Percentiles rank a stretch among this genome's conserved stretches.
Evolutionary conservation across 129 eudicot genomes (phyloP).

Genomic region (Mikania micrantha): DNA sequence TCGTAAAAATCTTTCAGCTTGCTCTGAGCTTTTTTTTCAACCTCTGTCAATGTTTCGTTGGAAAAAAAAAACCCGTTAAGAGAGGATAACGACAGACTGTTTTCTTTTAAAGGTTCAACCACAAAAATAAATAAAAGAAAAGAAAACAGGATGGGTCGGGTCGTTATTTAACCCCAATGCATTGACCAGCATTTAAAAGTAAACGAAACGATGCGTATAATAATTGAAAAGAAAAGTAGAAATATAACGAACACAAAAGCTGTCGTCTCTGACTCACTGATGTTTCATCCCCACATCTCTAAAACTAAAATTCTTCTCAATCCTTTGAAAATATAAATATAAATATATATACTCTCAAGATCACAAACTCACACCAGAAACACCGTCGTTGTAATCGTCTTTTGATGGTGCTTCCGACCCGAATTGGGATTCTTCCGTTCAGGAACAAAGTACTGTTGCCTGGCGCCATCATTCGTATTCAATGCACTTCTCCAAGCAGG

Average conservation of each 20-base stretch:
- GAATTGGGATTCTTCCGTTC: conserved; percentile 89
- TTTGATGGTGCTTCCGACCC: conserved; percentile 54
- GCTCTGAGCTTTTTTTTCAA: no score
- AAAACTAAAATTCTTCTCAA: background rate
- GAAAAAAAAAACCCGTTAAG: no score
- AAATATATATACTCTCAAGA: background rate
- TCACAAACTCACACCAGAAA: background rate
- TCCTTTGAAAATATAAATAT: background rate
- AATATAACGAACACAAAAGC: conserved; percentile 19
- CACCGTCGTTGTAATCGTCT: background rate
- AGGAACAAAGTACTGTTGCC: conserved; percentile 93
- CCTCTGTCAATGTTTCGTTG: no score
- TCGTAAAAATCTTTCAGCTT: no score
- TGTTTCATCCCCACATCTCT: conserved; percentile 3
- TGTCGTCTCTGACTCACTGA: conserved; percentile 18
- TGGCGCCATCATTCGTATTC: conserved; percentile 91
- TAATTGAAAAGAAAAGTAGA: background rate
- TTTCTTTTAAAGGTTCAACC: no score
- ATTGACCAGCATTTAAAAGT: no score
- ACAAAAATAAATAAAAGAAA: no score
- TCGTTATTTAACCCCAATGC: no score
- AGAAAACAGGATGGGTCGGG: no score
- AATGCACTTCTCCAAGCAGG: conserved; percentile 98
- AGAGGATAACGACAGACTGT: no score
- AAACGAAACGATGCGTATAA: background rate